A percentile compares a stretch with the other conserved stretches of the same genome.
phyloP scores from a whole-genome alignment of 2,329 filamentous ascomycete species.

The Pseudofabraea citricarpa region DNA sequence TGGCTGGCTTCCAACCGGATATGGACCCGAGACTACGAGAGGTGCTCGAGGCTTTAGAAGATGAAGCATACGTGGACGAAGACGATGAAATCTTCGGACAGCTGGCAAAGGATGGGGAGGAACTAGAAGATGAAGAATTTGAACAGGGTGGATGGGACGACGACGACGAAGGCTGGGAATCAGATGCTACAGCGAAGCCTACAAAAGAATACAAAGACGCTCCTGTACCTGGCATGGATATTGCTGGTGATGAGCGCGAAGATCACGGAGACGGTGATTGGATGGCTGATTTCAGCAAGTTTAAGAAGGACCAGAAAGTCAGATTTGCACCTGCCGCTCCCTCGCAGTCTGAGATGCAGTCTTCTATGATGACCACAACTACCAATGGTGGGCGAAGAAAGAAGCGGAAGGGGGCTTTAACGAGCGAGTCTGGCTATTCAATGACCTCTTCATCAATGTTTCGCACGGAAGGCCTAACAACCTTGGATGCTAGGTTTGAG shows the following conservation, averaged over 20 bases:
- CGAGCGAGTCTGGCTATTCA: slow-evolving; percentile 79
- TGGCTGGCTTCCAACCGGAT: slow-evolving; percentile 92
- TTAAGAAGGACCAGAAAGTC: slow-evolving; percentile 76
- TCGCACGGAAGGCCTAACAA: slow-evolving; percentile 78
- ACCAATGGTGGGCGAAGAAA: slow-evolving; percentile 78
- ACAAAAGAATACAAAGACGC: slow-evolving; percentile 45
- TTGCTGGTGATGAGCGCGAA: slow-evolving; percentile 48
- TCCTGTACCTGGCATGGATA: slow-evolving; percentile 33
- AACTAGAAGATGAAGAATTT: slow-evolving; percentile 77
- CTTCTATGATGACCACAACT: slow-evolving; percentile 69
- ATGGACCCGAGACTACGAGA: slow-evolving; percentile 94
- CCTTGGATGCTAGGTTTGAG: slow-evolving; percentile 89
- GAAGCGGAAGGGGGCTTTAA: slow-evolving; percentile 93
- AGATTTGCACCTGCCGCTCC: slow-evolving; percentile 33
- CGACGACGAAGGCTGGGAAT: slow-evolving; percentile 84
- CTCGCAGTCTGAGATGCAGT: slow-evolving; percentile 60
- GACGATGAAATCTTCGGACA: slow-evolving; percentile 78
- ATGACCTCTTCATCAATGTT: slow-evolving; percentile 88
- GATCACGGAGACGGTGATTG: slow-evolving; percentile 72
- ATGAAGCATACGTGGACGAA: slow-evolving; percentile 87
- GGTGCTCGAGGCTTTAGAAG: slow-evolving; percentile 87
- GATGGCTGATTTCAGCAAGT: slow-evolving; percentile 89
- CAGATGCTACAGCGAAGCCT: slow-evolving; percentile 83
- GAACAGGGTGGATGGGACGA: slow-evolving; percentile 58
- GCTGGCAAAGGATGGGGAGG: slow-evolving; percentile 63